Evolutionary conservation across 2,329 filamentous ascomycete genomes (phyloP).

Genomic region (Penicillium sp.): DNA sequence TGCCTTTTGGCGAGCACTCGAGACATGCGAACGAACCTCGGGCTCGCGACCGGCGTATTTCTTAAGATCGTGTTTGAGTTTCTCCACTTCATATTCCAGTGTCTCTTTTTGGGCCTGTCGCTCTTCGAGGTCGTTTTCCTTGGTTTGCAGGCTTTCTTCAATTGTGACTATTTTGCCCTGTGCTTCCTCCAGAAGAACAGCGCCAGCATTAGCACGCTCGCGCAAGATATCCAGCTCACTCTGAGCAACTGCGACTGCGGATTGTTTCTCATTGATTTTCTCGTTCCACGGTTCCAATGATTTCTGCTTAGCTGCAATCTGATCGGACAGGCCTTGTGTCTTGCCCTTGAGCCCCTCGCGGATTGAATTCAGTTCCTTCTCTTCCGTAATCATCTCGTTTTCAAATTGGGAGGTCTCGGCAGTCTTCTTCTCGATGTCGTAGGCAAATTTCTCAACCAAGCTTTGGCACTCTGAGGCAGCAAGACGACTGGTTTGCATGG

Average conservation of each 20-base stretch:
- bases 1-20: conserved; percentile 86
- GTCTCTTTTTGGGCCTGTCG: conserved; percentile 70
- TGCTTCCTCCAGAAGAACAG: conserved; percentile 78
- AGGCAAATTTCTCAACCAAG: conserved; percentile 71
- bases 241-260: conserved; percentile 87
- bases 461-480: conserved; percentile 72
- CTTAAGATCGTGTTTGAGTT: conserved; percentile 69
- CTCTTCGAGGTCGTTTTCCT: conserved; percentile 71
- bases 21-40: conserved; percentile 77
- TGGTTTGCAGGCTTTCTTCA: conserved; percentile 67
- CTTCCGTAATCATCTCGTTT: conserved; percentile 71
- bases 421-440: conserved; percentile 74
- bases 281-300: conserved; percentile 93
- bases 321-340: conserved; percentile 88
- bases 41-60: conserved; percentile 76
- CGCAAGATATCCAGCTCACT: conserved; percentile 89
- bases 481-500: conserved; percentile 72
- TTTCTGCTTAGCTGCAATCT: conserved; percentile 90
- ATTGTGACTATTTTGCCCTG: conserved; percentile 74
- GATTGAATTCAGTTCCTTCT: conserved; percentile 77
- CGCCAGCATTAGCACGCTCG: conserved; percentile 85
- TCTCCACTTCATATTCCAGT: conserved; percentile 71
- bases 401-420: conserved; percentile 76
- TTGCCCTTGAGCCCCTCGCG: conserved; percentile 89
- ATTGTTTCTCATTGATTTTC: conserved; percentile 95